Evolutionary conservation across 2,329 filamentous ascomycete genomes (phyloP).

Genomic region (Verticillium alfalfae): DNA sequence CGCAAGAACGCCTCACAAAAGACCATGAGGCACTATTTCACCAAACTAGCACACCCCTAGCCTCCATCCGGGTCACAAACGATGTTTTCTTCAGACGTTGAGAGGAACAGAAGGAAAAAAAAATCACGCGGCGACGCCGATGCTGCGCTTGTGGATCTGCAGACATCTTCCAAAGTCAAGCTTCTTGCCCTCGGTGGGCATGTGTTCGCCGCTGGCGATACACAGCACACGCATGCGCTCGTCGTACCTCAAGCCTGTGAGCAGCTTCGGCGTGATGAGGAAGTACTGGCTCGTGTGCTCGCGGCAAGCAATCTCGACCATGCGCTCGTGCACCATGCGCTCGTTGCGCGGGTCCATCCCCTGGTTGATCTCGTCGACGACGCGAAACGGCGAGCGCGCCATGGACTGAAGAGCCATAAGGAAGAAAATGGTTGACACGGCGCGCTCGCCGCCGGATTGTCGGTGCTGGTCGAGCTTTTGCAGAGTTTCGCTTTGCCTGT

Average conservation of each 20-base stretch:
- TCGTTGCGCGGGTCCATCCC: conserved; percentile 99
- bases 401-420: conserved; percentile 96
- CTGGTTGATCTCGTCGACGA: conserved; percentile 99
- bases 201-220: conserved; percentile 82
- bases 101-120: not conserved
- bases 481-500: conserved; percentile 72
- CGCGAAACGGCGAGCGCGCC: conserved; percentile 90
- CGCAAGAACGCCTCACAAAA: no score
- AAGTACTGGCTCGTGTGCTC: conserved; percentile 84
- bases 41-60: no score
- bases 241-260: conserved; percentile 81
- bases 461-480: conserved; percentile 85
- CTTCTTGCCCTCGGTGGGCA: conserved; percentile 48
- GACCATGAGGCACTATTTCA: no score
- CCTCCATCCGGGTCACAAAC: no score
- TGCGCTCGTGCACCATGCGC: conserved; percentile 93
- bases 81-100: no score
- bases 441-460: conserved; percentile 92
- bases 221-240: conserved; percentile 88
- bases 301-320: conserved; percentile 94
- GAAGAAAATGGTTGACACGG: conserved; percentile 97
- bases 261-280: conserved; percentile 92
- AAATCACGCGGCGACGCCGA: not conserved
- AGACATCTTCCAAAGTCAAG: conserved; percentile 44
- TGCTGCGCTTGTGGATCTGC: conserved; percentile 28